phyloP scores from a whole-genome alignment of 495 filamentous ascomycete species.

The Tuber microsphaerosporum region DNA sequence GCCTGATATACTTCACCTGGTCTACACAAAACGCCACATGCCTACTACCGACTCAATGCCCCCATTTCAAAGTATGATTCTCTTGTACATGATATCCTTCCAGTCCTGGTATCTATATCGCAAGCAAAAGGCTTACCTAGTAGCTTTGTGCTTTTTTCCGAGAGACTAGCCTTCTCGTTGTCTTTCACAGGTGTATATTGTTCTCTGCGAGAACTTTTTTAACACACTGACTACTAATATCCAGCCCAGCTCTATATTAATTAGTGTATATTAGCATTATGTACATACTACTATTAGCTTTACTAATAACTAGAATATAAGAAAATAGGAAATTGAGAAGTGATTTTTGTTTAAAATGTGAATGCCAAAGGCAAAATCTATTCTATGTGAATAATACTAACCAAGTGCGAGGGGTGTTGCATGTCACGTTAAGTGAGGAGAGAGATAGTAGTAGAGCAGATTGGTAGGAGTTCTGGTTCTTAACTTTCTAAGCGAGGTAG shows the following conservation, averaged over 20 bases:
- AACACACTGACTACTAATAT: not conserved
- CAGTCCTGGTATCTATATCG: not conserved
- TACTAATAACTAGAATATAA: too few species aligned
- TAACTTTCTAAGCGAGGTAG: too few species aligned
- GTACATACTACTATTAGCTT: not conserved
- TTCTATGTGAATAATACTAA: too few species aligned
- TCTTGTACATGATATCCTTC: not conserved
- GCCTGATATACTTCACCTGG: not conserved
- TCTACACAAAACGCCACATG: not conserved
- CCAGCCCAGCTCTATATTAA: not conserved
- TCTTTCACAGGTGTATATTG: not conserved
- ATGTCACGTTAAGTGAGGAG: too few species aligned
- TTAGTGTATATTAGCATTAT: not conserved
- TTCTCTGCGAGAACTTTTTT: not conserved
- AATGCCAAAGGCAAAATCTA: too few species aligned
- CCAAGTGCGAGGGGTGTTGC: too few species aligned
- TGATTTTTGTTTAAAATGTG: too few species aligned
- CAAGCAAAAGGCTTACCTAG: not conserved
- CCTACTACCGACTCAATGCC: not conserved
- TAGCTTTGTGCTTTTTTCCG: not conserved
- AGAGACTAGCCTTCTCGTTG: not conserved
- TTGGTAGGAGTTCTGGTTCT: too few species aligned
- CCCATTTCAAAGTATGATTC: not conserved
- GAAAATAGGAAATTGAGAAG: not conserved
- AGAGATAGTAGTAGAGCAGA: too few species aligned